These are phyloP conservation scores for Magnusiomyces ingens DNA, from an alignment of 1,139 yeast species.

Conservation along the genomic window DNA sequence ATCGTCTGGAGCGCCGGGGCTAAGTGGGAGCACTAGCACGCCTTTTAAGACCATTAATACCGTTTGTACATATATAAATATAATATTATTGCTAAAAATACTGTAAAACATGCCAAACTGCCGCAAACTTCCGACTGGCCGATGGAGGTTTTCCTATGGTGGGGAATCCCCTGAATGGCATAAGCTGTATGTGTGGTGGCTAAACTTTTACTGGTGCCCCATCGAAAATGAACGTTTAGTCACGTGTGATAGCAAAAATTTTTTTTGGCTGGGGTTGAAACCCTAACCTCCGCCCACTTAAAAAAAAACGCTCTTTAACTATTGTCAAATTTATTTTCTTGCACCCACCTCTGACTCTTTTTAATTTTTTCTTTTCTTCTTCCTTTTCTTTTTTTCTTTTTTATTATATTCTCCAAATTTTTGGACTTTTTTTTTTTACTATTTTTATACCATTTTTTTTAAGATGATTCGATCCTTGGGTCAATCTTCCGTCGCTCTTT, in stretches of 20 bases:
- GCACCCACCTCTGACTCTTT: neutral
- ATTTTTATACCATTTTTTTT: neutral
- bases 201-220: too few relatives aligned
- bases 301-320: too few relatives aligned
- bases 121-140: too few relatives aligned
- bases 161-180: too few relatives aligned
- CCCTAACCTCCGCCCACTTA: too few relatives aligned
- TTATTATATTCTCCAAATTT: neutral
- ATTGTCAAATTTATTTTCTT: neutral
- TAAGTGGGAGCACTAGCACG: slow-evolving; percentile 4
- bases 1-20: slow-evolving; percentile 36
- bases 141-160: too few relatives aligned
- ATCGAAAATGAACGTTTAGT: too few relatives aligned
- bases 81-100: neutral
- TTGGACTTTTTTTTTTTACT: neutral
- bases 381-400: neutral
- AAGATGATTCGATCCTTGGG: slow-evolving; percentile 14
- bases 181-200: too few relatives aligned
- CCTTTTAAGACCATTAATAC: slow-evolving; percentile 1
- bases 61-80: neutral
- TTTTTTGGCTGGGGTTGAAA: too few relatives aligned
- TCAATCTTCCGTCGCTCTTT: slow-evolving; percentile 12
- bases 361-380: neutral
- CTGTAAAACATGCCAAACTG: too few relatives aligned
- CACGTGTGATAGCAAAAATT: too few relatives aligned